These are phyloP conservation scores for Aspergillus persii DNA, from an alignment of 2,329 filamentous ascomycete species.

Conservation along the genomic window DNA sequence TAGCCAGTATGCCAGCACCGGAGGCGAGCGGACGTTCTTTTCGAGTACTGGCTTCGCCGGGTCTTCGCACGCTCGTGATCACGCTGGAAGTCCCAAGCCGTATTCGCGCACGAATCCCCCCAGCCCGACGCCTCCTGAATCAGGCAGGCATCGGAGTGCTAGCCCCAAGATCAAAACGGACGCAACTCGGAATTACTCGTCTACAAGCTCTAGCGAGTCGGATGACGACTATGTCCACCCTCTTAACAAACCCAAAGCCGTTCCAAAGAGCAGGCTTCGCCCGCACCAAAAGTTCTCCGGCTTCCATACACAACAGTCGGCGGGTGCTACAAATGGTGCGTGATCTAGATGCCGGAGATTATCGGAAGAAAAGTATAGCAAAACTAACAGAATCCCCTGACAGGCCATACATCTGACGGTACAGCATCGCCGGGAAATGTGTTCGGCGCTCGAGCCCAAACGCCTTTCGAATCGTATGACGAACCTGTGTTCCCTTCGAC, in stretches of 20 bases:
- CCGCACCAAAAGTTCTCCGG: conserved; percentile 29
- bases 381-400: conserved; percentile 18
- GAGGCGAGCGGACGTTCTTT: conserved; percentile 59
- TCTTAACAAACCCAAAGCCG: conserved; percentile 39
- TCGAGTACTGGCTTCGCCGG: conserved; percentile 51
- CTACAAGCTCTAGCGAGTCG: conserved; percentile 41
- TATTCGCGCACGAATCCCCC: conserved; percentile 37
- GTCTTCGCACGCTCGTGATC: conserved; percentile 54
- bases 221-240: conserved; percentile 28
- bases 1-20: conserved; percentile 53
- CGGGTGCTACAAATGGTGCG: conserved; percentile 33
- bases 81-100: conserved; percentile 38
- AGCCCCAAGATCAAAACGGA: conserved; percentile 41
- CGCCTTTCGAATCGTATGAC: conserved; percentile 12
- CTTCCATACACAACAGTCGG: conserved; percentile 23
- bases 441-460: conserved; percentile 4
- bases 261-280: conserved; percentile 39
- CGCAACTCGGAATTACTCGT: conserved; percentile 32
- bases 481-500: not conserved
- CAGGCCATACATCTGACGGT: conserved; percentile 34
- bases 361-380: not conserved
- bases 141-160: conserved; percentile 42
- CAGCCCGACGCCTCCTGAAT: conserved; percentile 30
- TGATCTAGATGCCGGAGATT: not conserved
- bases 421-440: conserved; percentile 24